phyloP scores from a whole-genome alignment of 805 yeast genomes.

The Barnettozyma wickerhamii region DNA sequence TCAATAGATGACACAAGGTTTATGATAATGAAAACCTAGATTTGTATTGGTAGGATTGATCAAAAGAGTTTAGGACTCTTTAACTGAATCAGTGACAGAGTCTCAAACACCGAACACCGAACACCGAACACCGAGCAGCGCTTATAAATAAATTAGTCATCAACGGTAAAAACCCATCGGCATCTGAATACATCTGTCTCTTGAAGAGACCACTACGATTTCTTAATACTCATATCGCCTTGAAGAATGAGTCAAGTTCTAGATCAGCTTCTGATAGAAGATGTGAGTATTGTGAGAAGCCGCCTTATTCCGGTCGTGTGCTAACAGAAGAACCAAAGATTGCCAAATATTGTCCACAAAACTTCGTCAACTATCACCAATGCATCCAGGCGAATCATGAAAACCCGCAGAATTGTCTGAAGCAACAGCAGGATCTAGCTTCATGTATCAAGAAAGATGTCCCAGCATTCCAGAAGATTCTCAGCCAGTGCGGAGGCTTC shows the following conservation, averaged over 20 bases:
- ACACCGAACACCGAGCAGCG: too few relatives aligned
- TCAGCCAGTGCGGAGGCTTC: slow-evolving; percentile 52
- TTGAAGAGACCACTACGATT: too few relatives aligned
- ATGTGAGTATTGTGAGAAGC: slow-evolving; percentile 38
- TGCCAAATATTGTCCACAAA: slow-evolving; percentile 70
- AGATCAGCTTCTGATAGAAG: slow-evolving; percentile 75
- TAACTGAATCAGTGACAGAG: too few relatives aligned
- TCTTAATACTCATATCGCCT: too few relatives aligned
- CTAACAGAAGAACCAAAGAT: slow-evolving; percentile 38
- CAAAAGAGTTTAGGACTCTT: too few relatives aligned
- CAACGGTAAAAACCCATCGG: too few relatives aligned
- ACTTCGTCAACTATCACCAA: slow-evolving; percentile 67
- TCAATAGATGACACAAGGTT: too few relatives aligned
- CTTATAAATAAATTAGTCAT: too few relatives aligned
- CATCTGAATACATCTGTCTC: too few relatives aligned
- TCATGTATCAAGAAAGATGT: slow-evolving; percentile 59
- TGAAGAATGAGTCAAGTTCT: slow-evolving; percentile 28
- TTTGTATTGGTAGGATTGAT: too few relatives aligned
- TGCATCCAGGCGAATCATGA: slow-evolving; percentile 61
- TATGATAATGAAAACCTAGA: too few relatives aligned
- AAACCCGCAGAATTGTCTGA: slow-evolving; percentile 44
- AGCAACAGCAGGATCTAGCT: slow-evolving; percentile 54
- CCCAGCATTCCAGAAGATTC: slow-evolving; percentile 69
- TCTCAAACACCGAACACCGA: too few relatives aligned
- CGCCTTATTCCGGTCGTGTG: background rate